Conservation (phyloP, 805 yeast genomes). For the Nakazawaea ernobii region DNA sequence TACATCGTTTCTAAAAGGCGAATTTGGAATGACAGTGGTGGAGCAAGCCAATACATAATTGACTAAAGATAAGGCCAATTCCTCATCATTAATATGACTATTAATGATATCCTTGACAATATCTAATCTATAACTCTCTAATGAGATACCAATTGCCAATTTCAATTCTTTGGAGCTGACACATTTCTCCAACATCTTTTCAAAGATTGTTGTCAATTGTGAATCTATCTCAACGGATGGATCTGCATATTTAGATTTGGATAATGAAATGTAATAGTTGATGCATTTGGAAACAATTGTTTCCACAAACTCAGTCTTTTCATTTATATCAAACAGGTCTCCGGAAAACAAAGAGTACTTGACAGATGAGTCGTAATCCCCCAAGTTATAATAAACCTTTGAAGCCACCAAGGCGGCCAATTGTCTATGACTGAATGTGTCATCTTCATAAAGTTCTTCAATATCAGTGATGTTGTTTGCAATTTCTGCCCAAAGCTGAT, state of each 20-base stretch:
- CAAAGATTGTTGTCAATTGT: conserved; percentile 66
- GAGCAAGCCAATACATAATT: conserved; percentile 74
- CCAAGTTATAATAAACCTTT: conserved; percentile 84
- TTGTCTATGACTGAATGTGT: conserved; percentile 63
- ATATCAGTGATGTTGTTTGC: conserved; percentile 84
- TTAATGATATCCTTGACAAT: conserved; percentile 57
- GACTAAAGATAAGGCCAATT: conserved; percentile 47
- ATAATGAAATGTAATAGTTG: conserved; percentile 65
- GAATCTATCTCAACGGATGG: conserved; percentile 40
- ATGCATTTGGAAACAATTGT: conserved; percentile 93
- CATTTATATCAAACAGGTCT: conserved; percentile 66
- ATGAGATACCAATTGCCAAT: conserved; percentile 83
- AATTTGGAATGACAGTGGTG: conserved; percentile 58
- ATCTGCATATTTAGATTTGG: conserved; percentile 41
- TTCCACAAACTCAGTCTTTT: conserved; percentile 80
- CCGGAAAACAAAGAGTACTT: conserved; percentile 85
- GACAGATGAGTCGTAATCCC: conserved; percentile 89
- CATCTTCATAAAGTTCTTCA: conserved; percentile 88
- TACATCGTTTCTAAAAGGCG: conserved; percentile 60
- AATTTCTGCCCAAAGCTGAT: conserved; percentile 95
- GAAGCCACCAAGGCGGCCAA: conserved; percentile 92
- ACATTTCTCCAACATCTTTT: conserved; percentile 81
- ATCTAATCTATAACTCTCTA: conserved; percentile 85
- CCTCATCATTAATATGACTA: conserved; percentile 39
- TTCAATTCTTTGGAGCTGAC: conserved; percentile 62